Evolutionary conservation across 257 asterid genomes (phyloP), one percentile per base, ranked within the genome.

Genomic region (Parsonsia alboflavescens): DNA sequence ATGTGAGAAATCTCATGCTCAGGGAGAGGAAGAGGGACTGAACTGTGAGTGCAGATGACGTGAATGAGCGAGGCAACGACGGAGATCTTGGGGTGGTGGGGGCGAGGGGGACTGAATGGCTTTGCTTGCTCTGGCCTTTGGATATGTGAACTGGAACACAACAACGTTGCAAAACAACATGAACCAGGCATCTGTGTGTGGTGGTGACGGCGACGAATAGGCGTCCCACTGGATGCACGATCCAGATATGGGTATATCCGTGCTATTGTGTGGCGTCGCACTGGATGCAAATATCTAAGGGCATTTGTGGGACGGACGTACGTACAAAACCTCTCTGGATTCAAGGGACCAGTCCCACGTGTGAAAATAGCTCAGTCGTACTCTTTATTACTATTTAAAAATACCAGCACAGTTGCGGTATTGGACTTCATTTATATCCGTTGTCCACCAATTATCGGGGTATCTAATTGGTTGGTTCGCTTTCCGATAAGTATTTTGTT

Each of bases 61-160:
- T 12, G 56, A 50, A 2, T 6, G 21, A 1, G 58, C 2, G 6
- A 52, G 58, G 9, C 9, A 21, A 22, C 0, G 61, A 54, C 10
- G 21, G 26, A 54, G 7, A 7, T 54, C 28, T 2, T 17, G 22
- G 22, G 1, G 0, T 0, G 19, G 15, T 59, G 39, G 16, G 15
- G 5, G 64, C 39, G 39, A 7, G 3, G 28, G 62, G 41, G 73
- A 7, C 10, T 21, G 62, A 8, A 21, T 56, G 62, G 10, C 56
- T 17, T 54, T 2, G 10, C 50, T 56, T 26, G 62, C 30, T 15
- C 9, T 62, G 45, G 45, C 66, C 1, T 9, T 64, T 39, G 26
- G 75, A 7, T 49, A 16, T 56, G 79, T 68, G 79, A 75, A 68
- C 46, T 68, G 61, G 74, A 46, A 58, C 33, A 9, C 8, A 54